A percentile compares a stretch with the other conserved stretches of the same genome.
Conservation (phyloP, 148 eudicot genomes). For the Polygonum maritimum region DNA sequence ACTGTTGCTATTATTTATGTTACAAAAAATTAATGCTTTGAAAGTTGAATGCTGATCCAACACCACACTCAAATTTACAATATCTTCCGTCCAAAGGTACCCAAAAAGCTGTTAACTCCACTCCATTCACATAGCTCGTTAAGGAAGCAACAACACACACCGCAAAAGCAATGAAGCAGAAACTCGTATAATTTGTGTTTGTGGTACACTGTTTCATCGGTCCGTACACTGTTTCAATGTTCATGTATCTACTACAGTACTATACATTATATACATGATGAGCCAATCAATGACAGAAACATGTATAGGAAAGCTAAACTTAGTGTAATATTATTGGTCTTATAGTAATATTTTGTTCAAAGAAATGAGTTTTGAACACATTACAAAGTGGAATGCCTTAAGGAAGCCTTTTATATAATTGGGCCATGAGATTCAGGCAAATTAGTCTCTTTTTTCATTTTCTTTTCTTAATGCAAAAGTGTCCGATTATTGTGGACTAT, state of each 20-base stretch:
- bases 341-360: background rate
- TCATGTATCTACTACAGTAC: background rate
- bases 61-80: constrained; percentile 3
- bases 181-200: background rate
- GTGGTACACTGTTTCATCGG: background rate
- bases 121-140: background rate
- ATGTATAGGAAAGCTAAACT: background rate
- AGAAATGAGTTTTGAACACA: background rate
- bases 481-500: background rate
- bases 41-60: constrained; percentile 8
- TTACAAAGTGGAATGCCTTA: background rate
- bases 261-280: background rate
- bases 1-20: background rate
- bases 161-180: background rate
- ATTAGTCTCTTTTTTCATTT: background rate
- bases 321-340: background rate
- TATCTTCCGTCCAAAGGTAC: constrained; percentile 2
- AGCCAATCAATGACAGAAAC: background rate
- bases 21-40: background rate
- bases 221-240: background rate
- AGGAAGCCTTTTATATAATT: background rate
- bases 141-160: background rate
- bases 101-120: background rate
- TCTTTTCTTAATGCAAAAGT: background rate
- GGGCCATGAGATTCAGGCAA: background rate